Evolutionary conservation across 2,329 filamentous ascomycete species (phyloP).

Genomic region (Cladophialophora yegresii): DNA sequence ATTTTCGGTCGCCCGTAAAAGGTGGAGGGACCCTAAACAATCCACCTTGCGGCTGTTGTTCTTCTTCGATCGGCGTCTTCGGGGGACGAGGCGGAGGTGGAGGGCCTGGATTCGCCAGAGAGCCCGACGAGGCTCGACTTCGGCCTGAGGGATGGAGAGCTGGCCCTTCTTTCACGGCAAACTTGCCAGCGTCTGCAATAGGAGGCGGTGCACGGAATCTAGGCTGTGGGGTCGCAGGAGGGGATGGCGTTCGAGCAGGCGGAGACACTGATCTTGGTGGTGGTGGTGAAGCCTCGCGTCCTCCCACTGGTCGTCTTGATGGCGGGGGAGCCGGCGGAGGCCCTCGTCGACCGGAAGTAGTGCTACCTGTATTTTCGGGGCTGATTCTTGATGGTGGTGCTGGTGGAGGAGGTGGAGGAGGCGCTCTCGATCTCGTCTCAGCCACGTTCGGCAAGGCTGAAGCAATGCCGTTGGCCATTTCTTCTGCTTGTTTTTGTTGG

Average conservation of each 20-base stretch:
- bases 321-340: slow-evolving; percentile 64
- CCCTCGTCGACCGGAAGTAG: slow-evolving; percentile 51
- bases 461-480: slow-evolving; percentile 43
- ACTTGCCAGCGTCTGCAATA: slow-evolving; percentile 85
- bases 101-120: slow-evolving; percentile 58
- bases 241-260: slow-evolving; percentile 70
- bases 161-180: slow-evolving; percentile 60
- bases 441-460: slow-evolving; percentile 41
- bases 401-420: slow-evolving; percentile 64
- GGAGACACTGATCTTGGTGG: slow-evolving; percentile 51
- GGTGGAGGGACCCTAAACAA: slow-evolving; percentile 76
- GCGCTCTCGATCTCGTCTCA: slow-evolving; percentile 44
- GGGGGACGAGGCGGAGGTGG: slow-evolving; percentile 69
- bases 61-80: slow-evolving; percentile 71
- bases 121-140: slow-evolving; percentile 53
- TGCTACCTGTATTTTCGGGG: slow-evolving; percentile 63
- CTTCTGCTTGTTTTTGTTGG: slow-evolving; percentile 62
- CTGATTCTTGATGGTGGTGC: slow-evolving; percentile 56
- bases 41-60: slow-evolving; percentile 51
- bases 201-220: slow-evolving; percentile 85
- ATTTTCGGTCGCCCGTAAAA: slow-evolving; percentile 66
- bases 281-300: slow-evolving; percentile 46
- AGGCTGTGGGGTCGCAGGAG: slow-evolving; percentile 62
- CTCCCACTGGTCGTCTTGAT: slow-evolving; percentile 50
- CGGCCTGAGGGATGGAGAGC: slow-evolving; percentile 50